These are phyloP conservation scores for Grosmannia huntii DNA, from an alignment of 2,329 filamentous ascomycete genomes.

Conservation along the genomic window DNA sequence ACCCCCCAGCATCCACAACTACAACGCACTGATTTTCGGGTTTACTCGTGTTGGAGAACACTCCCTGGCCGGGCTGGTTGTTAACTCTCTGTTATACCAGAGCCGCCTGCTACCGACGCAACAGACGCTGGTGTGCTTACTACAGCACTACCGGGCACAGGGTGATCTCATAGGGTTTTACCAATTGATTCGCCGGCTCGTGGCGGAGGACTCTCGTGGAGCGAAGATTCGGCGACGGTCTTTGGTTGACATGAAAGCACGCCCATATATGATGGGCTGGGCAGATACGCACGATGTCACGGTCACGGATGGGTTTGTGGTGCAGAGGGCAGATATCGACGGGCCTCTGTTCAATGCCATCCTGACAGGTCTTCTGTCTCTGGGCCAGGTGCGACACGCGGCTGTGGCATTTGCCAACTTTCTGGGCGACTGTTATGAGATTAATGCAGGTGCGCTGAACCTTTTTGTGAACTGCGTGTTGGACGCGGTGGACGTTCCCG, in stretches of 20 bases:
- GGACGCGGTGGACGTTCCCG: slow-evolving; percentile 22
- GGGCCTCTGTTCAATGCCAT: slow-evolving; percentile 30
- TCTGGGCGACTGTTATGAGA: slow-evolving; percentile 17
- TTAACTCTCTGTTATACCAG: slow-evolving; percentile 34
- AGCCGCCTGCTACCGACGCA: slow-evolving; percentile 33
- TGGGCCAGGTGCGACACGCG: slow-evolving; percentile 31
- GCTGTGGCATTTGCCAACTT: slow-evolving; percentile 24
- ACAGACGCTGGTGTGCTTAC: slow-evolving; percentile 33
- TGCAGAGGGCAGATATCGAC: slow-evolving; percentile 26
- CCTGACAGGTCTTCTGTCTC: slow-evolving; percentile 34
- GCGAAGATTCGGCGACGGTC: slow-evolving; percentile 20
- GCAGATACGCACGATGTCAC: slow-evolving; percentile 14
- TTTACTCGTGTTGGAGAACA: slow-evolving; percentile 40
- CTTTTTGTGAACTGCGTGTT: slow-evolving; percentile 30
- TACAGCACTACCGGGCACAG: slow-evolving; percentile 35
- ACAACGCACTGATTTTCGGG: slow-evolving; percentile 57
- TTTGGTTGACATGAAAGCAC: slow-evolving; percentile 10
- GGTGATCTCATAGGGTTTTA: slow-evolving; percentile 30
- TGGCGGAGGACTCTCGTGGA: slow-evolving; percentile 28
- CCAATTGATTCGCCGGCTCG: slow-evolving; percentile 30
- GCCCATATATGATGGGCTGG: slow-evolving; percentile 13
- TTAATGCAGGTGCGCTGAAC: slow-evolving; percentile 26
- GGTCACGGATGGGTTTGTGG: slow-evolving; percentile 21
- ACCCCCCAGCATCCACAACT: slow-evolving; percentile 54
- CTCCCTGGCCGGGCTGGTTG: slow-evolving; percentile 37